These are phyloP conservation scores for Coemansia javaensis DNA, from an alignment of 192 early-diverging fungal species.

Conservation along the genomic window DNA sequence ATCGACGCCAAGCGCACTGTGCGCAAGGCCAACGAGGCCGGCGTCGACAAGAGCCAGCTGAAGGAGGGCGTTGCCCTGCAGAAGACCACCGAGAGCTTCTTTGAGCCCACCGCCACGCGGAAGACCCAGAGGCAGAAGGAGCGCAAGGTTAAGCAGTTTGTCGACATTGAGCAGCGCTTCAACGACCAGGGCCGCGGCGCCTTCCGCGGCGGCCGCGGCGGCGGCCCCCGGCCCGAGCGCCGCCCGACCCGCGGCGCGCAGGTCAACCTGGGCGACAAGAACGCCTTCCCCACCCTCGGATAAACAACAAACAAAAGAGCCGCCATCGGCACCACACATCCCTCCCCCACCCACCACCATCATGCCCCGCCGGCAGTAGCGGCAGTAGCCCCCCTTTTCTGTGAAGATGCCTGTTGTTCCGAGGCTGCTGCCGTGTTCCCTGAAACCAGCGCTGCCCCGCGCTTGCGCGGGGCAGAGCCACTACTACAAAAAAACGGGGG, in stretches of 20 bases:
- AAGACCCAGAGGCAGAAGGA: slow-evolving; percentile 60
- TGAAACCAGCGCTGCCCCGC: too few relatives aligned
- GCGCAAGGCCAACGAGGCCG: slow-evolving; percentile 81
- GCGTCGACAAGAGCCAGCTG: slow-evolving; percentile 75
- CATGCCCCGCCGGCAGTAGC: too few relatives aligned
- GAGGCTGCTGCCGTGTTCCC: too few relatives aligned
- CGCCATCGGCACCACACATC: too few relatives aligned
- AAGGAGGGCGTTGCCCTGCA: slow-evolving; percentile 69
- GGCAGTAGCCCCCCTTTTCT: too few relatives aligned
- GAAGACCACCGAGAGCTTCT: slow-evolving; percentile 70
- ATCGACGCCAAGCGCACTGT: slow-evolving; percentile 56
- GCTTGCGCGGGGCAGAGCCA: too few relatives aligned
- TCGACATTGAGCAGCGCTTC: slow-evolving; percentile 80
- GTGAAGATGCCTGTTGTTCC: too few relatives aligned
- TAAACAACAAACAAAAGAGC: background rate
- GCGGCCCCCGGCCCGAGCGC: slow-evolving; percentile 47
- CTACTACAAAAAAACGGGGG: too few relatives aligned
- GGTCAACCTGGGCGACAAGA: slow-evolving; percentile 65
- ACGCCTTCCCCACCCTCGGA: slow-evolving; percentile 64
- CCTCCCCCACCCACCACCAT: background rate
- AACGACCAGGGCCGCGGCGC: slow-evolving; percentile 61
- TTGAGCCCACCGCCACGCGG: slow-evolving; percentile 53
- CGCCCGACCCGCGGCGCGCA: slow-evolving; percentile 47
- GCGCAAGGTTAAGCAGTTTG: slow-evolving; percentile 67
- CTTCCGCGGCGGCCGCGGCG: slow-evolving; percentile 50